A percentile compares a stretch with the other conserved stretches of the same genome.
Evolutionary conservation across 441 rosid genomes (phyloP).

Genomic region (Hura crepitans): DNA sequence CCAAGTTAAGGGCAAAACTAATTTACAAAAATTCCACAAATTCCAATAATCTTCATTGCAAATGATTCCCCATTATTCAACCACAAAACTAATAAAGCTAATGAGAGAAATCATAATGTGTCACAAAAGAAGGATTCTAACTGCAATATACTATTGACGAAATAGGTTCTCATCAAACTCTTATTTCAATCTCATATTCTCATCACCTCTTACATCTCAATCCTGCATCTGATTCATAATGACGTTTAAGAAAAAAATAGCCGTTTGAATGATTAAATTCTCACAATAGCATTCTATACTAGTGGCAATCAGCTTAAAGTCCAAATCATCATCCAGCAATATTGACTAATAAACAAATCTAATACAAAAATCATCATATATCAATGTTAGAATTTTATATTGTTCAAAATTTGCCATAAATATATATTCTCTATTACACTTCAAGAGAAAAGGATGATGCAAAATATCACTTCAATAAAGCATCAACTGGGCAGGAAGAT

Average conservation of each 20-base stretch:
- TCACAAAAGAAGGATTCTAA: background rate
- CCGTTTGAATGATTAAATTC: background rate
- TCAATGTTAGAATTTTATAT: background rate
- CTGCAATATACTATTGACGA: background rate
- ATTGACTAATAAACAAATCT: background rate
- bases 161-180: background rate
- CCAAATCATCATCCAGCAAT: background rate
- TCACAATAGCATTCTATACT: background rate
- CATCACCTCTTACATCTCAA: slow-evolving; percentile 7
- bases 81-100: background rate
- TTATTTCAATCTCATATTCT: background rate
- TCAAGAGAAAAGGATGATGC: background rate
- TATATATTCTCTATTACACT: background rate
- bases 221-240: background rate
- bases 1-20: background rate
- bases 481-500: slow-evolving; percentile 13
- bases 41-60: background rate
- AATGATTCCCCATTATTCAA: background rate
- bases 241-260: background rate
- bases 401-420: background rate
- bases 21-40: background rate
- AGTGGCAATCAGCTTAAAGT: background rate
- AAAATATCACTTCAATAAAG: background rate
- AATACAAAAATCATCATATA: background rate
- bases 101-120: background rate